Evolutionary conservation across 176 grass and related monocot species (phyloP).

Genomic region (Eragrostis nindensis): DNA sequence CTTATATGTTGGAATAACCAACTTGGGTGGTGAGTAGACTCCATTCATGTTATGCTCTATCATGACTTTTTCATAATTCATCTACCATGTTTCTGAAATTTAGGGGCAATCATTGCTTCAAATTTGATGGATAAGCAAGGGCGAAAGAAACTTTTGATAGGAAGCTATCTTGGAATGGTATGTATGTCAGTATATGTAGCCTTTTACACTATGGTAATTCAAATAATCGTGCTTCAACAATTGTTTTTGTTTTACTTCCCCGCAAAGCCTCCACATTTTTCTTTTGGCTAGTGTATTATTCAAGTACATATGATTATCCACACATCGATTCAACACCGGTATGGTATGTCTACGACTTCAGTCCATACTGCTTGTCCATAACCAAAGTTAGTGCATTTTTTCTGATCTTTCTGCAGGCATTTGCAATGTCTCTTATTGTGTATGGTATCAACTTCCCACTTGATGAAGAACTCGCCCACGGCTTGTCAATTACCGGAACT

Average conservation of each 20-base stretch:
- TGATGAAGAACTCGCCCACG: slow-evolving; percentile 74
- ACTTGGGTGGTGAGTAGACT: slow-evolving; percentile 76
- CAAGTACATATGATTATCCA: slow-evolving; percentile 24
- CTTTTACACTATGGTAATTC: slow-evolving; percentile 7
- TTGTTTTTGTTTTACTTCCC: neutral
- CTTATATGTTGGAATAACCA: slow-evolving; percentile 95
- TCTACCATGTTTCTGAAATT: slow-evolving; percentile 34
- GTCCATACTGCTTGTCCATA: slow-evolving; percentile 6
- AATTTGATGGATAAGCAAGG: slow-evolving; percentile 98
- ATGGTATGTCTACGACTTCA: neutral
- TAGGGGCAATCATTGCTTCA: slow-evolving; percentile 89
- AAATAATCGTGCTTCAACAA: slow-evolving; percentile 2
- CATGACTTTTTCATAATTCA: slow-evolving; percentile 39
- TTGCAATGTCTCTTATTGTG: slow-evolving; percentile 95
- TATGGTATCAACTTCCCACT: slow-evolving; percentile 71
- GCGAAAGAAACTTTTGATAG: slow-evolving; percentile 88
- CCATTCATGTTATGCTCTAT: slow-evolving; percentile 25
- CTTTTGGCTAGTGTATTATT: neutral
- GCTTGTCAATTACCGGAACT: slow-evolving; percentile 80
- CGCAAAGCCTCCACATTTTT: slow-evolving; percentile 14
- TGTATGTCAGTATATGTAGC: neutral
- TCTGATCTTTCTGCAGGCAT: slow-evolving; percentile 61
- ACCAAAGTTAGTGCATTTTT: slow-evolving; percentile 3
- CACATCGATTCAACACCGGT: neutral
- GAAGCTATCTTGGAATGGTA: slow-evolving; percentile 98